A percentile compares a stretch with the other conserved stretches of the same genome.
Evolutionary conservation across 768 basidiomycete species (phyloP).

Genomic region (Lactarius pseudohatsudake): DNA sequence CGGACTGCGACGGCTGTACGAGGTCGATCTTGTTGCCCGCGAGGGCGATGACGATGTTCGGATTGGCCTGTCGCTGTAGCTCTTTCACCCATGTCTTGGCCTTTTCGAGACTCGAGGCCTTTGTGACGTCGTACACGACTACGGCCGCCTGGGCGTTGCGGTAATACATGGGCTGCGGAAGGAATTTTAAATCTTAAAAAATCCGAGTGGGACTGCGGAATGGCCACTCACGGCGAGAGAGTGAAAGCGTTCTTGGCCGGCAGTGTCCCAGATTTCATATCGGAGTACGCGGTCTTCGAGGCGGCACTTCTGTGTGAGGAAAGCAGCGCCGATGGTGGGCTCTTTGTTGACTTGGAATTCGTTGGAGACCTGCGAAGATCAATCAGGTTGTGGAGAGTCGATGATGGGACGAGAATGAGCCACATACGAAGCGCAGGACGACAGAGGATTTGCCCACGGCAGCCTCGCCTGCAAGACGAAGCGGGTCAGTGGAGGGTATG

Average conservation of each 20-base stretch:
- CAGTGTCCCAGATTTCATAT: slow-evolving; percentile 98
- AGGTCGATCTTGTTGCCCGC: slow-evolving; percentile 98
- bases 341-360: slow-evolving; percentile 99
- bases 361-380: slow-evolving; percentile 70
- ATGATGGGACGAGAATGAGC: slow-evolving; percentile 31
- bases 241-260: slow-evolving; percentile 95
- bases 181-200: slow-evolving; percentile 10
- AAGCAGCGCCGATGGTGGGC: slow-evolving; percentile 96
- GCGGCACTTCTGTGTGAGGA: slow-evolving; percentile 92
- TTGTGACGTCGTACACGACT: slow-evolving; percentile 97
- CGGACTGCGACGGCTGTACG: slow-evolving; percentile 62
- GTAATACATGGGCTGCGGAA: slow-evolving; percentile 90
- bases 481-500: background rate
- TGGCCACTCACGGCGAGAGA: slow-evolving; percentile 77
- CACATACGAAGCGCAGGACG: slow-evolving; percentile 88
- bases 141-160: slow-evolving; percentile 98
- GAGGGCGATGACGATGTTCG: slow-evolving; percentile 98
- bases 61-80: slow-evolving; percentile 96
- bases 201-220: background rate
- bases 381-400: slow-evolving; percentile 4
- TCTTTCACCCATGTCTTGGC: slow-evolving; percentile 99
- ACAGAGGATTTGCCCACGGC: slow-evolving; percentile 99
- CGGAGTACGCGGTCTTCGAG: slow-evolving; percentile 91
- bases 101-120: slow-evolving; percentile 93
- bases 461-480: slow-evolving; percentile 72